Base-by-base conservation (phyloP, 352 stramenopile genomes). In the Globisporangium camurandrum region DNA sequence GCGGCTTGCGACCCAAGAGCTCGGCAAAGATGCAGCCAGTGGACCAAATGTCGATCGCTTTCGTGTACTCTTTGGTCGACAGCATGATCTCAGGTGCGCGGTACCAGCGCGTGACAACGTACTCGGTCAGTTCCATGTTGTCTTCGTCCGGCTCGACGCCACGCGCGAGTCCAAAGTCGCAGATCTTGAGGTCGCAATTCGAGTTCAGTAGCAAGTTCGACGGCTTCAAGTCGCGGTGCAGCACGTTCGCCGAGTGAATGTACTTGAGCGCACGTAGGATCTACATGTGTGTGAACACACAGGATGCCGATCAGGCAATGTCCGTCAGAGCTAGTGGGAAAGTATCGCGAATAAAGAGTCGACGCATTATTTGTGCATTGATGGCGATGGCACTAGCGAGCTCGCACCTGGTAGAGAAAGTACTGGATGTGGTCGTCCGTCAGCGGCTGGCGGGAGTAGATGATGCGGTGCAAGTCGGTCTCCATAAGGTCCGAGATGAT, bases 401-500 rank as follows among this genome's bases (percentile, higher is more conserved):
- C 36, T 22, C 50, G 3, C 37, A 88, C 75, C 62, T 95, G 89
- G 59, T 97, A 97, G 27, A 96, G 59, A 57, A 97, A 97, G 59
- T 95, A 97, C 60, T 97, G 89, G 51, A 96, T 84, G 48, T 97
- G 89, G 41, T 97, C 89, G 48, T 97, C 89, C 12, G 83, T 95
- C 38, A 97, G 84, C 7, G 75, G 69, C 58, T 97, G 89, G 8
- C 78, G 70, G n/a, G 91, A 98, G 69, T 98, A 98, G 59, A 98
- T 98, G 58, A 98, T 98, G 47, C 93, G 85, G 68, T 98, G 96
- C 44, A 99, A 67, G 67, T 99, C 96, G 0, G 95, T 98, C 65
- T 98, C 95, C 95, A 99, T 98, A 46, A 98, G 86, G 51, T 98
- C 93, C 48, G 87, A 90, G 48, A 98, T 93, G 59, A 98, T 98